A percentile compares a stretch with the other conserved stretches of the same genome.
Evolutionary conservation across 2,329 filamentous ascomycete species (phyloP).

Genomic region (Laburnicola sp.): DNA sequence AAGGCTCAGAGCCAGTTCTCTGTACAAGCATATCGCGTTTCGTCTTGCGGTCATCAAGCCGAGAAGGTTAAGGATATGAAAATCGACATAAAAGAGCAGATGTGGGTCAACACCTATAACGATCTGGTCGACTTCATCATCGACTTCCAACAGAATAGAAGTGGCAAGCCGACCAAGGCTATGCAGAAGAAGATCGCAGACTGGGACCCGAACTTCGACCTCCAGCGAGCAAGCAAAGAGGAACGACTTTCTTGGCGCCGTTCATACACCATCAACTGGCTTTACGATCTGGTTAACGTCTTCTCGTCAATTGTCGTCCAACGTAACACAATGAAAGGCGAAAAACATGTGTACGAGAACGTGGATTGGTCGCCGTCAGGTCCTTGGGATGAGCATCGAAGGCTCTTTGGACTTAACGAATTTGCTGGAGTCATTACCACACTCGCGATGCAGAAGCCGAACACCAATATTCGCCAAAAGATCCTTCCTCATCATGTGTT

Average conservation of each 20-base stretch:
- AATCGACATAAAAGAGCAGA: slow-evolving; percentile 50
- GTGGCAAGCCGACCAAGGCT: slow-evolving; percentile 52
- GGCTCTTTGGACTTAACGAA: slow-evolving; percentile 51
- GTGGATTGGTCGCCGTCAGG: slow-evolving; percentile 51
- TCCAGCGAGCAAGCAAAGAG: slow-evolving; percentile 44
- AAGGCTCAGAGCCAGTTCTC: slow-evolving; percentile 7
- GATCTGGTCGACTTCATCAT: slow-evolving; percentile 51
- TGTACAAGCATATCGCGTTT: too few relatives aligned
- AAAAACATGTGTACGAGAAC: slow-evolving; percentile 39
- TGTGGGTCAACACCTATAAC: slow-evolving; percentile 47
- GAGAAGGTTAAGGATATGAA: too few relatives aligned
- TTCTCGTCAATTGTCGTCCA: slow-evolving; percentile 49
- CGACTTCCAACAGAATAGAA: slow-evolving; percentile 52
- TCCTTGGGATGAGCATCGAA: slow-evolving; percentile 43
- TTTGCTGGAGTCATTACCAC: slow-evolving; percentile 52
- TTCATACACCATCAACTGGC: slow-evolving; percentile 56
- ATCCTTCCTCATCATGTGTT: slow-evolving; percentile 56
- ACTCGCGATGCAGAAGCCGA: slow-evolving; percentile 53
- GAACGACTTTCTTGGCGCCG: slow-evolving; percentile 53
- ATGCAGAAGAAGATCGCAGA: slow-evolving; percentile 46
- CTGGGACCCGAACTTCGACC: slow-evolving; percentile 51
- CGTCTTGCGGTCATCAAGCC: too few relatives aligned
- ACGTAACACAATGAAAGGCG: slow-evolving; percentile 38
- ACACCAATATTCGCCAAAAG: slow-evolving; percentile 42
- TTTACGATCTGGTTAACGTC: slow-evolving; percentile 56